Evolutionary conservation across 2,329 filamentous ascomycete genomes (phyloP), one percentile per base, ranked within the genome.

Genomic region (Curvularia spicifera): DNA sequence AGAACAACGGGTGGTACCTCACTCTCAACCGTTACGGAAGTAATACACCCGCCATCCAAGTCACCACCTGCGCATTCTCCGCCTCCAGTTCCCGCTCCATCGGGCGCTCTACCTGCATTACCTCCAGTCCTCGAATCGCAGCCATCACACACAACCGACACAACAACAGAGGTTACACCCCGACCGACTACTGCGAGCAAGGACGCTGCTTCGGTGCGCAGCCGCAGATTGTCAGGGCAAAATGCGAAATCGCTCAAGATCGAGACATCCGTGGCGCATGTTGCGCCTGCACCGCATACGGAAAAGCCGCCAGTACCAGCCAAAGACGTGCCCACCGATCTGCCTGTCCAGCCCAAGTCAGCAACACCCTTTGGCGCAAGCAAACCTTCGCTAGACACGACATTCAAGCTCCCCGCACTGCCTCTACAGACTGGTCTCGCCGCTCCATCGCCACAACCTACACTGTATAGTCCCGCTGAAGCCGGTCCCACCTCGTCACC

Each of bases 231-330:
- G 31, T 97, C 93, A 3, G 91, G 90, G 7, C 89, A 91, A 67
- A 91, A 91, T 68, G 80, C 85, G 13, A 93, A 91, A 73, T 90
- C 93, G 70, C 81, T 98, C 50, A 96, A 93, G 78, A 97, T 98
- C 55, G 91, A 97, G 76, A 97, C 93, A 10, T 79, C 76, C 10
- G 64, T 78, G 48, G 78, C 74, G 50, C 76, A 76, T 10, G 69
- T 75, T 28, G 65, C 67, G 47, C 62, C 71, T 28, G 72, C 66
- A 20, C 72, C 73, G 31, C 69, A 76, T 44, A 76, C 74, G 20
- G 74, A 76, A 58, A 75, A 74, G 61, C 71, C 71, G 49, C 58
- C 64, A 15, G 59, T 69, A n/a, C 59, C 68, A 47, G 69, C 70
- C 18, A 75, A 74, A 67, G 74, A 72, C 59, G 69, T 63, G 57